Conservation (phyloP, 192 early-diverging fungal genomes). For the Funneliformis geosporum region DNA sequence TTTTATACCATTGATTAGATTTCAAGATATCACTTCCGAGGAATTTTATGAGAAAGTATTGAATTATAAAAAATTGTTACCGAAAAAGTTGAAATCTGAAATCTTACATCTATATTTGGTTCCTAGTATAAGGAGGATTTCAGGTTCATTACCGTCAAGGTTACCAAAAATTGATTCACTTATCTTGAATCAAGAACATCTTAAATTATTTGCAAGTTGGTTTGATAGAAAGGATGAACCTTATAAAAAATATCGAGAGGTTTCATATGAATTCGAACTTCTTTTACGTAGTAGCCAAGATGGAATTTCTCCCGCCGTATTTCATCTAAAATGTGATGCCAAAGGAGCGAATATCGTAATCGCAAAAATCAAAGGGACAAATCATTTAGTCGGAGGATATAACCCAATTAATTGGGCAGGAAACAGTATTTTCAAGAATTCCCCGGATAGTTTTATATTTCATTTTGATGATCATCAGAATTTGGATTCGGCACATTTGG, state of each 20-base stretch:
- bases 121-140: background rate
- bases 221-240: background rate
- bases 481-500: background rate
- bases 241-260: background rate
- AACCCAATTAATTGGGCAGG: background rate
- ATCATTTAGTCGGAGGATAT: background rate
- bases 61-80: background rate
- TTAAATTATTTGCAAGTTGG: background rate
- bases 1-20: background rate
- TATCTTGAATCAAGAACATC: background rate
- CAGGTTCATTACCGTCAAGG: background rate
- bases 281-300: background rate
- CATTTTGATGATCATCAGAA: background rate
- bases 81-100: background rate
- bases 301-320: background rate
- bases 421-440: background rate
- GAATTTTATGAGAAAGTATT: background rate
- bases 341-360: background rate
- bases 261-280: background rate
- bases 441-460: constrained; percentile 9
- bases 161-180: background rate
- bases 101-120: background rate
- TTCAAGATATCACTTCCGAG: background rate
- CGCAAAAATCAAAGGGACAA: background rate
- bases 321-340: background rate